Base-by-base conservation (phyloP, 2,329 filamentous ascomycete species). In the Botrytis pseudocinerea region DNA sequence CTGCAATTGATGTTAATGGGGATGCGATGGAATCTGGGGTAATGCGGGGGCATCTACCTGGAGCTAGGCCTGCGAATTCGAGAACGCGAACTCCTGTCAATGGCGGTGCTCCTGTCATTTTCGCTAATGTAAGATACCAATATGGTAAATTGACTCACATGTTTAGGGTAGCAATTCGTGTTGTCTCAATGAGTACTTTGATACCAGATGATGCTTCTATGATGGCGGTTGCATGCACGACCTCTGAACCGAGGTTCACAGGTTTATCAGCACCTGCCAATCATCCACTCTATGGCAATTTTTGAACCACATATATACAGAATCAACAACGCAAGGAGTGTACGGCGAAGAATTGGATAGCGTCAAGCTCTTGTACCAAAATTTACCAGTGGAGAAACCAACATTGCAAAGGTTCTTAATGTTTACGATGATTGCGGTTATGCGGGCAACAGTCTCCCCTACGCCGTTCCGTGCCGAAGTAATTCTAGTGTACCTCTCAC, bases 11-110 rank as follows among this genome's bases (percentile, higher is more conserved):
- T 70, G 20, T 74, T 69, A 75, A 60, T 73, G 40, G 7, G 32
- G 10, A 38, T 54, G 42, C 16, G 25, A 25, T 57, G 16, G 32
- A 72, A 69, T 72, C 70, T n/a, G 63, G 70, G 70, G 80, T 40
- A 91, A 82, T 4, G 69, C 87, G 86, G 57, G 57, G 71, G 66
- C 65, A 35, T 32, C 60, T 83, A 86, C 87, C 87, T 78, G 87
- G 87, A 66, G 87, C 87, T 44, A 92, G 83, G 42, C 90, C 90
- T 38, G 88, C 90, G 77, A 92, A 88, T 80, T 92, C 90, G 57
- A 92, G 84, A 46, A 91, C 90, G n/a, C 86, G 85, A 72, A 91
- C 81, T 76, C 88, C 88, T 20, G 84, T 82, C 44, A 92, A 83
- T 8, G 88, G 87, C 59, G 83, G 78, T 72, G 77, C 73, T 44